Evolutionary conservation across 345 rosid species (phyloP).

Genomic region (Salix dunnii): DNA sequence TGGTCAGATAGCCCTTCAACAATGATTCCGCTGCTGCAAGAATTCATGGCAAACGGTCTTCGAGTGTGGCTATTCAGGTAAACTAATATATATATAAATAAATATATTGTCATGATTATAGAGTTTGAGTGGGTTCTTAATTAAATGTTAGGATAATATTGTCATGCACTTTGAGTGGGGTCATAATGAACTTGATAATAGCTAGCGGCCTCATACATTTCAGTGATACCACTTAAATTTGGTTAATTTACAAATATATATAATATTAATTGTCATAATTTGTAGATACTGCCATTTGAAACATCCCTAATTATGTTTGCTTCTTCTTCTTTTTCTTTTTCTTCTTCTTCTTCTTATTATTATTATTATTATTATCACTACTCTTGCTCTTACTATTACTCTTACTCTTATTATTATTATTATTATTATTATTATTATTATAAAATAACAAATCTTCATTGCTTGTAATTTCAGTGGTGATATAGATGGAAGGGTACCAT

Average conservation of each 20-base stretch:
- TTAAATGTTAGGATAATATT: neutral
- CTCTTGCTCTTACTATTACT: no score
- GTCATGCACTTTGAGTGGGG: neutral
- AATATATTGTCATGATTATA: no score
- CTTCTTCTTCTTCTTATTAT: no score
- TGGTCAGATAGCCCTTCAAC: constrained; percentile 77
- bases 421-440: no score
- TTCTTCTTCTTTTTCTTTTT: no score
- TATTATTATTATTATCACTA: no score
- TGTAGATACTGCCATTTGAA: neutral
- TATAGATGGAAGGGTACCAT: constrained; percentile 75
- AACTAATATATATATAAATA: no score
- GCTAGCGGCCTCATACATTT: neutral
- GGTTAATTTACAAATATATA: neutral
- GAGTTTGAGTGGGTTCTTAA: no score
- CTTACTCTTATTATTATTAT: no score
- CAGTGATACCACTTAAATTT: neutral
- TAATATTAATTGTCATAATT: neutral
- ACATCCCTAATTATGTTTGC: neutral
- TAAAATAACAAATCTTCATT: neutral
- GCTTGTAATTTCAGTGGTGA: constrained; percentile 58
- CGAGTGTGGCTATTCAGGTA: constrained; percentile 79
- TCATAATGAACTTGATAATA: neutral
- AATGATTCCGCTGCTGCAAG: constrained; percentile 52
- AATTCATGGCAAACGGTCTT: constrained; percentile 49